These are phyloP conservation scores for Phytophthora uliginosa DNA, from an alignment of 352 stramenopile species.

Conservation along the genomic window DNA sequence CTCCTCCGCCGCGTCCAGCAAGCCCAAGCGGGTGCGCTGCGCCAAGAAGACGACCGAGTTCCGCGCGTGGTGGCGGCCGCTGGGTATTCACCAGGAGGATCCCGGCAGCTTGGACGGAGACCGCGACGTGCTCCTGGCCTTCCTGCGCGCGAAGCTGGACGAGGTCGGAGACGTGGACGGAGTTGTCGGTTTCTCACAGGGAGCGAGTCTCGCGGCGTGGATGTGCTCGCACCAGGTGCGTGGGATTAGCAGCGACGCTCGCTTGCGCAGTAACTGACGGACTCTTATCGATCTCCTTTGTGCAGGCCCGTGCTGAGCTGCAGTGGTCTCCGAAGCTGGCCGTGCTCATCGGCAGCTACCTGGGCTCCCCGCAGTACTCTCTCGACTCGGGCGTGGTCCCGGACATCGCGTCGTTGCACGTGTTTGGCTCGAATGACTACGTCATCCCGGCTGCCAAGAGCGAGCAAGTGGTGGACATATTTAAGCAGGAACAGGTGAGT, in stretches of 20 bases:
- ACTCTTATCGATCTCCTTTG: background rate
- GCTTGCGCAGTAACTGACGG: conserved; percentile 6
- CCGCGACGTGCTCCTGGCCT: conserved; percentile 62
- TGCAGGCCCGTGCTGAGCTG: conserved; percentile 60
- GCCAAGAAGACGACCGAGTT: conserved; percentile 73
- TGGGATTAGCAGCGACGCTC: background rate
- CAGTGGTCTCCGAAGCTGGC: conserved; percentile 77
- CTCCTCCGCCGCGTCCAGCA: conserved; percentile 6
- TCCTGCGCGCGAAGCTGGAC: conserved; percentile 64
- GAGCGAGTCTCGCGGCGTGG: conserved; percentile 81
- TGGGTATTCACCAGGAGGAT: conserved; percentile 59
- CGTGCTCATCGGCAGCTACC: conserved; percentile 83
- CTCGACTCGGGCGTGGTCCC: conserved; percentile 60
- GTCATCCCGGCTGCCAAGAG: conserved; percentile 82
- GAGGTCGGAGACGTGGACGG: conserved; percentile 76
- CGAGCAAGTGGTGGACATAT: conserved; percentile 73
- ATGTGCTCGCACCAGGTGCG: conserved; percentile 77
- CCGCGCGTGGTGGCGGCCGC: conserved; percentile 80
- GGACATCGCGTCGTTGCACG: conserved; percentile 73
- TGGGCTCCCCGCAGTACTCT: conserved; percentile 66
- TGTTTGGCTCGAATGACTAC: conserved; percentile 86
- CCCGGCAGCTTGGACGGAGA: conserved; percentile 60
- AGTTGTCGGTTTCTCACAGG: conserved; percentile 89
- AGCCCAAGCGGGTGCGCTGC: conserved; percentile 47
- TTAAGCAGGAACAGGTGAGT: conserved; percentile 63